Evolutionary conservation across 2,329 filamentous ascomycete species (phyloP).

Genomic region (Colletotrichum higginsianum): DNA sequence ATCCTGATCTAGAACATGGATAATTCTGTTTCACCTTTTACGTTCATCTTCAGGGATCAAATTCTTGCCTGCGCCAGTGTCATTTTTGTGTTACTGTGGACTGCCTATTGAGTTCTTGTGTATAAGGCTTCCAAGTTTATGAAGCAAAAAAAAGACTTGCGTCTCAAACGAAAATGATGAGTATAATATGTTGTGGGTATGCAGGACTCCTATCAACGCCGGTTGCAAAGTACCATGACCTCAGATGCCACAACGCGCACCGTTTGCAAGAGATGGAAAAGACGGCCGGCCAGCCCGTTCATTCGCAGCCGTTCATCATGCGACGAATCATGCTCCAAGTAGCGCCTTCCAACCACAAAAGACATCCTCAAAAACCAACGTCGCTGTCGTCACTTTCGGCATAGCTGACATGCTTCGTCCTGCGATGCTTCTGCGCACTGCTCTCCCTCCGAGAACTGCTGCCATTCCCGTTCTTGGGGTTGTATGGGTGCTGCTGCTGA

Average conservation of each 20-base stretch:
- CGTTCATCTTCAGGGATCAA: neutral
- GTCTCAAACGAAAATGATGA: neutral
- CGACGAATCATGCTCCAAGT: neutral
- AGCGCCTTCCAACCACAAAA: no score
- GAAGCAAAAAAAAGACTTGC: neutral
- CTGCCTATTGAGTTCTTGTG: neutral
- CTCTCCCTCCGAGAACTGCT: constrained; percentile 6
- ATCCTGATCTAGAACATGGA: constrained; percentile 47
- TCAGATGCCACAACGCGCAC: constrained; percentile 8
- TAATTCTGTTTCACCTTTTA: constrained; percentile 26
- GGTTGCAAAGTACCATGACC: constrained; percentile 6
- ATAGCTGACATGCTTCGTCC: constrained; percentile 55
- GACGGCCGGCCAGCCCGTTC: neutral
- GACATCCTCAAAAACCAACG: constrained; percentile 41
- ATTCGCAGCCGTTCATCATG: neutral
- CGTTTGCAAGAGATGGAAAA: constrained; percentile 18
- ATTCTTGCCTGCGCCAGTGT: neutral
- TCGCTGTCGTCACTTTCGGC: constrained; percentile 52
- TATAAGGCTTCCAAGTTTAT: constrained; percentile 8
- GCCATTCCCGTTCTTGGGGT: constrained; percentile 49
- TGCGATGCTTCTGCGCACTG: constrained; percentile 51
- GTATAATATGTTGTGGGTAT: constrained; percentile 29
- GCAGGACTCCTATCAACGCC: constrained; percentile 35
- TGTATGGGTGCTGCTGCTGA: constrained; percentile 65
- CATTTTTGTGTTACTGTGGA: constrained; percentile 8